Evolutionary conservation across 2,329 filamentous ascomycete species (phyloP), one percentile per base, ranked within the genome.

Genomic region (Elsinoe fawcettii): DNA sequence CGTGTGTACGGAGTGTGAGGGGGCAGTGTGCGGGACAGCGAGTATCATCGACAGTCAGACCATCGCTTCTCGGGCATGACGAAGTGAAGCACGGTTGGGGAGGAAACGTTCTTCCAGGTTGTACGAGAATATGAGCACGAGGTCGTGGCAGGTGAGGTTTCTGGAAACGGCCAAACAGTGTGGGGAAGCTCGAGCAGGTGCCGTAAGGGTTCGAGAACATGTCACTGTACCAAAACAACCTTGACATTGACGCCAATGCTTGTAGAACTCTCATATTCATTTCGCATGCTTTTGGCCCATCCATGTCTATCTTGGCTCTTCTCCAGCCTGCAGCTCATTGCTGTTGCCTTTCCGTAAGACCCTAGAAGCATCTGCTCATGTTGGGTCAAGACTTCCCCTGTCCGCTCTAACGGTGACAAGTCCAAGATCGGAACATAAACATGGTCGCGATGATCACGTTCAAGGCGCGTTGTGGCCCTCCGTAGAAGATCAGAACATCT

Each of bases 401-500:
- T 9, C 27, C 27, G 27, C 27, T 9, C 9, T 5, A 30, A 30
- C 9, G n/a, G 14, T 41, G n/a, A n/a, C n/a, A n/a, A n/a, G n/a
- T n/a, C n/a, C n/a, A n/a, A n/a, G n/a, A n/a, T n/a, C n/a, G n/a
- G n/a, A n/a, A n/a, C n/a, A n/a, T n/a, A n/a, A n/a, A n/a, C n/a
- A n/a, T n/a, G n/a, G n/a, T n/a, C n/a, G n/a, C n/a, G n/a, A n/a
- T n/a, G n/a, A n/a, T n/a, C n/a, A n/a, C n/a, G n/a, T n/a, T n/a
- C n/a, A n/a, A n/a, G n/a, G n/a, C n/a, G n/a, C n/a, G n/a, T n/a
- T n/a, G n/a, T n/a, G n/a, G n/a, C n/a, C n/a, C n/a, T n/a, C n/a
- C n/a, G 37, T 41, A n/a, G n/a, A 6, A 3, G 5, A 5, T 30
- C 7, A 30, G 22, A 12, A 3, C 8, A 49, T 37, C 37, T 87